Conservation (phyloP, 345 rosid species). For the Arabidopsis thaliana region DNA sequence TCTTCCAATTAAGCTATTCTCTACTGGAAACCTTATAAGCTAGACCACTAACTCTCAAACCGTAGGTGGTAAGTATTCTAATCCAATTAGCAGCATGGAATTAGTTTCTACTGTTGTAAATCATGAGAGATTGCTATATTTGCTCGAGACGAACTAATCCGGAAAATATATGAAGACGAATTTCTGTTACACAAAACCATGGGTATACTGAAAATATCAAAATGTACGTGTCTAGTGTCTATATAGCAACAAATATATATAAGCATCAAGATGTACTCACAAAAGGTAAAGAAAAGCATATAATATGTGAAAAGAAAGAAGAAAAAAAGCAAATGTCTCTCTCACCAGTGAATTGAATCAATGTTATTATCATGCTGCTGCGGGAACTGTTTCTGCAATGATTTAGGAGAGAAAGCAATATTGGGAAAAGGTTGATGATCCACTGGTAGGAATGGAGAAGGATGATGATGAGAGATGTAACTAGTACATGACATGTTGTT, state of each 20-base stretch:
- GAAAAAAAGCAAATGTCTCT: background rate
- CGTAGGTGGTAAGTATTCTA: background rate
- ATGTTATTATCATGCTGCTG: slow-evolving; percentile 71
- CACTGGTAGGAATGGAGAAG: slow-evolving; percentile 45
- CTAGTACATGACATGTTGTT: slow-evolving; percentile 40
- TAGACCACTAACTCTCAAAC: background rate
- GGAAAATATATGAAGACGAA: slow-evolving; percentile 5
- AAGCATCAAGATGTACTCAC: slow-evolving; percentile 24
- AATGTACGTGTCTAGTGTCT: slow-evolving; percentile 35
- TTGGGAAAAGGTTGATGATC: slow-evolving; percentile 59
- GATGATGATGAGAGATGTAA: slow-evolving; percentile 54
- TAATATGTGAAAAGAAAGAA: background rate
- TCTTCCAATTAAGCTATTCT: background rate
- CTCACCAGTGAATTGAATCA: slow-evolving; percentile 37
- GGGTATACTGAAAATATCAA: slow-evolving; percentile 25
- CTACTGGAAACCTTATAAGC: background rate
- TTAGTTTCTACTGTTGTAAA: background rate
- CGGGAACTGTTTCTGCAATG: slow-evolving; percentile 62
- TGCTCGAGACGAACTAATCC: too few species aligned
- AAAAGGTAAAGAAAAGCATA: slow-evolving; percentile 14
- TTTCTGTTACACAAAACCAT: slow-evolving; percentile 20
- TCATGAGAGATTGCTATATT: background rate
- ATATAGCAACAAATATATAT: slow-evolving; percentile 18
- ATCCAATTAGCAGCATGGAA: background rate
- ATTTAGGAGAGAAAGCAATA: slow-evolving; percentile 64